phyloP scores from a whole-genome alignment of 129 eudicot species.

The Glebionis coronaria region DNA sequence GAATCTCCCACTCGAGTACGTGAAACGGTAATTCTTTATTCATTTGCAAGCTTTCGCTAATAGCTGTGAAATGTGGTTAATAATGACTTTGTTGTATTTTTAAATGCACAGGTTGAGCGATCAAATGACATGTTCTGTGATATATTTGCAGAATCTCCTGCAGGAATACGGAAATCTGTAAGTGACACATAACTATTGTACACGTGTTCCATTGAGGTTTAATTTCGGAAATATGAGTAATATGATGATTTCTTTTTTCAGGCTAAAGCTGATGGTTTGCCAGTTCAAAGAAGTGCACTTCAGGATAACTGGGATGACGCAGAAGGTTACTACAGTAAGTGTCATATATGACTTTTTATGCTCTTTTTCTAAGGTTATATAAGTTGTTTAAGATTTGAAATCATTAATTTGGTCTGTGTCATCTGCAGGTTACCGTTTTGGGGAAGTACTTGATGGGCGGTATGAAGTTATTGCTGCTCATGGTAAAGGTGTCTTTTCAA shows the following conservation, averaged over 20 bases:
- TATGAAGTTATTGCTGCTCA: conserved; percentile 96
- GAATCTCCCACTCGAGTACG: conserved; percentile 79
- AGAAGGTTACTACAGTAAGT: conserved; percentile 97
- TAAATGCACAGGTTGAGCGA: conserved; percentile 67
- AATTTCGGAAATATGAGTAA: not conserved
- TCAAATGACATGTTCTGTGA: conserved; percentile 83
- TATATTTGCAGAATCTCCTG: conserved; percentile 96
- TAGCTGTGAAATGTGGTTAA: not conserved
- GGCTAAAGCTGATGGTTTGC: conserved; percentile 82
- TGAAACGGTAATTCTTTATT: conserved; percentile 42
- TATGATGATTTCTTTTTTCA: conserved; percentile 18
- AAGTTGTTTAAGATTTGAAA: not conserved
- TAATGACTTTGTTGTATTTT: not conserved
- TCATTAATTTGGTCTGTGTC: not conserved
- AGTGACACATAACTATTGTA: conserved; percentile 19
- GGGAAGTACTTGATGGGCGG: conserved; percentile 92
- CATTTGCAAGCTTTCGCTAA: not conserved
- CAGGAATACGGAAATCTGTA: conserved; percentile 77
- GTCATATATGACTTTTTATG: conserved; percentile 2
- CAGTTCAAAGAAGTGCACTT: conserved; percentile 70
- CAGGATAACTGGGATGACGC: conserved; percentile 98
- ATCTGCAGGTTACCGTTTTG: conserved; percentile 76
- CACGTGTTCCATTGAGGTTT: not conserved
- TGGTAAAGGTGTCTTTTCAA: conserved; percentile 98
- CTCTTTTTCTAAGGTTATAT: not conserved